Evolutionary conservation across 768 basidiomycete genomes (phyloP).

Genomic region (Mrakia blollopis): DNA sequence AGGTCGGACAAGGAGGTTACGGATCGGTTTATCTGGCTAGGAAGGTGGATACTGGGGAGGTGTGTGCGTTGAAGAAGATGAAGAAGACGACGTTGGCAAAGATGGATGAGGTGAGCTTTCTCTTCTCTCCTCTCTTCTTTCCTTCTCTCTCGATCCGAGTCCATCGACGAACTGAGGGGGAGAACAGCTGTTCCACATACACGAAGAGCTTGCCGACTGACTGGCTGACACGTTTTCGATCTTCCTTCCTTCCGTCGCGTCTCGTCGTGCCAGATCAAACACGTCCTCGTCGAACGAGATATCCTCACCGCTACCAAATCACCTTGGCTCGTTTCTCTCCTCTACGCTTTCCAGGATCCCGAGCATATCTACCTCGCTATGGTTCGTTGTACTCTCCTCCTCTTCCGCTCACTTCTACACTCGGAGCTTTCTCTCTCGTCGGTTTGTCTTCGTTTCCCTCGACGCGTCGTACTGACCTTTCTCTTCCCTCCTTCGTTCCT

Average conservation of each 20-base stretch:
- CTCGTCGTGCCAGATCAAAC: constrained; percentile 63
- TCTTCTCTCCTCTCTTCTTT: not conserved
- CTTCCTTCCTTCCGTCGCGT: no score
- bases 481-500: constrained; percentile 11
- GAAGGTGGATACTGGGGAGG: constrained; percentile 90
- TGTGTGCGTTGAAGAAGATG: constrained; percentile 98
- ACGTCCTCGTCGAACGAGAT: constrained; percentile 94
- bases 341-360: constrained; percentile 95
- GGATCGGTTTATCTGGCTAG: constrained; percentile 95
- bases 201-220: not conserved
- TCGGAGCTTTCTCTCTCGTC: not conserved
- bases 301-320: constrained; percentile 96
- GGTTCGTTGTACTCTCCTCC: constrained; percentile 44
- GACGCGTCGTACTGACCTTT: not conserved
- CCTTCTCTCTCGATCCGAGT: not conserved
- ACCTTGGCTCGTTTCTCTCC: constrained; percentile 87
- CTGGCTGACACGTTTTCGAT: not conserved
- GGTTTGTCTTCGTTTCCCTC: not conserved
- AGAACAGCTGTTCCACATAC: no score
- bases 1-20: constrained; percentile 95
- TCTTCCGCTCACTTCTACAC: not conserved
- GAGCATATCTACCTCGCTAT: constrained; percentile 91
- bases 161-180: no score
- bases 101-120: constrained; percentile 82
- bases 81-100: constrained; percentile 86